A percentile compares a stretch with the other conserved stretches of the same genome.
phyloP scores from a whole-genome alignment of 2,329 filamentous ascomycete genomes.

The Trichoderma simmonsii region DNA sequence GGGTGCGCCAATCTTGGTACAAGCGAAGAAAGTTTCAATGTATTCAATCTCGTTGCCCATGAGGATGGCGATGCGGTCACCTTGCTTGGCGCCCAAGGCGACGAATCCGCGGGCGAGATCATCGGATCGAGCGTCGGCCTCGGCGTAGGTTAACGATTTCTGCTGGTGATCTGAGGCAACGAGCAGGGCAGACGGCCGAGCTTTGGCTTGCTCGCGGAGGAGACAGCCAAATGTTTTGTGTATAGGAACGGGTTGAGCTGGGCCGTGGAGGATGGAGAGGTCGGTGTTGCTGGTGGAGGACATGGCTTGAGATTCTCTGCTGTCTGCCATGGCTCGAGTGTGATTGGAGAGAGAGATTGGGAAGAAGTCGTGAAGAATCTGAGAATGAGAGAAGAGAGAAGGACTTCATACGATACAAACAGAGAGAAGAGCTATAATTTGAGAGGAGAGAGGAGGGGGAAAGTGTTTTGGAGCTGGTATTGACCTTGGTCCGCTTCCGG shows the following conservation, averaged over 20 bases:
- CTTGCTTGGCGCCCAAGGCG: background rate
- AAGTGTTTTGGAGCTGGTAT: background rate
- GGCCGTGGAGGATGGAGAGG: slow-evolving; percentile 10
- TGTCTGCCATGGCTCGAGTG: background rate
- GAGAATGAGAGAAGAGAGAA: background rate
- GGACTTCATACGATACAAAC: background rate
- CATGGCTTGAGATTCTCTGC: background rate
- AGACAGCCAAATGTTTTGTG: background rate
- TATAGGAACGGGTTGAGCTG: background rate
- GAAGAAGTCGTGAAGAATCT: background rate
- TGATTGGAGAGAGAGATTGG: background rate
- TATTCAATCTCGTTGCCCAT: slow-evolving; percentile 15
- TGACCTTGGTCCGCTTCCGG: background rate
- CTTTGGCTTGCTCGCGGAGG: background rate
- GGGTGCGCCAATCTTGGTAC: background rate
- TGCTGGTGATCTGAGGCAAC: slow-evolving; percentile 5
- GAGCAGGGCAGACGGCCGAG: background rate
- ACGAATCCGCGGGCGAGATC: background rate
- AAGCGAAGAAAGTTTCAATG: background rate
- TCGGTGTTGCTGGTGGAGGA: background rate
- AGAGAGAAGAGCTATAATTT: background rate
- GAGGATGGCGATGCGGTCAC: slow-evolving; percentile 4
- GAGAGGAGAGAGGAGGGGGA: background rate
- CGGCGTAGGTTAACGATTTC: background rate
- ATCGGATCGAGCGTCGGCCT: background rate